Base-by-base conservation (phyloP, 108 stramenopile species). In the Nannochloropsis salina region DNA sequence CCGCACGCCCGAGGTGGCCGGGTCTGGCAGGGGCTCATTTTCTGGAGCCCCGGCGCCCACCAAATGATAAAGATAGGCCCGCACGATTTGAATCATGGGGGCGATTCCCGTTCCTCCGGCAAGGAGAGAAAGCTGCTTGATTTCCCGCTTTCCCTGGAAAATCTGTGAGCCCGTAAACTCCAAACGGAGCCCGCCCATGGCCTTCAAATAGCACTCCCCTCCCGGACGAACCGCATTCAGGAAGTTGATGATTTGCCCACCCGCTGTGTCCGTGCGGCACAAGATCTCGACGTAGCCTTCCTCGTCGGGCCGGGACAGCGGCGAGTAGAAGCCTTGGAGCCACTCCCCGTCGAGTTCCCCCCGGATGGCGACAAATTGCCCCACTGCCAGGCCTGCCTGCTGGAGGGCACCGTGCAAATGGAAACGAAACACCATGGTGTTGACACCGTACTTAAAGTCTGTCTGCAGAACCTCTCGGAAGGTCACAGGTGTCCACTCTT, bases 31-130 rank as follows among this genome's bases (percentile, higher is more conserved):
- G 31, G 45, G 22, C 79, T 9, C 22, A 80, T 41, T 18, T 80
- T 82, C 41, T 85, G 89, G 43, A 86, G 61, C 61, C 61, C 61
- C 61, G n/a, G 61, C 83, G 31, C 89, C 83, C n/a, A 18, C 47
- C 8, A 42, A 31, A 42, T 80, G 80, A 83, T 92, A 85, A 20
- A 85, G 61, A 45, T 90, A 90, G 9, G 88, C 90, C 41, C 91
- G 91, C 43, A 92, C 89, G 80, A 92, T 92, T 45, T 91, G 90
- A 43, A 93, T 85, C 92, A 92, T 92, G 42, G 91, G 92, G 20
- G 61, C 61, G n/a, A 74, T 74, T 15, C 61, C 61, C 61, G 61
- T 74, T 0, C 61, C 61, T n/a, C 91, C 92, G 1, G 92, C 90
- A 31, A 93, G 74, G 15, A 92, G 84, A 22, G 88, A 90, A 18